Evolutionary conservation across 768 basidiomycete genomes (phyloP), one percentile per base, ranked within the genome.

Genomic region (Dictyophora rubrovolvata): DNA sequence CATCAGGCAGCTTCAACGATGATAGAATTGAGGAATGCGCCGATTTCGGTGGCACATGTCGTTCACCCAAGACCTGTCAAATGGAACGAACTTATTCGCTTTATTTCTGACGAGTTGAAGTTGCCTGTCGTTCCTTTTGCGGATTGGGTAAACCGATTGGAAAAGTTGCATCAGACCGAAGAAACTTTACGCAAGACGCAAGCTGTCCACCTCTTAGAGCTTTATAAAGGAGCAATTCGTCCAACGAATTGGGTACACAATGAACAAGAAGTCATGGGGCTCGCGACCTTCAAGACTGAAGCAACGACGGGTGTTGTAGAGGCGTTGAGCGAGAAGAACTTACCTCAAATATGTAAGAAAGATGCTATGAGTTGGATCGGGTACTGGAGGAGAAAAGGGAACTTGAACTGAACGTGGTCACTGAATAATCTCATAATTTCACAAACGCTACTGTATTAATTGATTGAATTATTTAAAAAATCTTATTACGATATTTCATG

Each of bases 1-100:
- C 49, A 53, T 18, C 12, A 33, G 3, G 49, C 56, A 14, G 48
- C 59, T 72, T 78, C 61, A 59, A 79, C 2, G 65, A 73, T 0
- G 73, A 78, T 60, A 77, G 78, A 9, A 60, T 66, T 6, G 69
- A 72, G 3, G 20, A 8, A 48, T 22, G 59, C 62, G 16, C 62
- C 65, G 7, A 52, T 9, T n/a, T 2, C 42, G 9, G 53, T 66
- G 37, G 49, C 64, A 12, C 66, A 69, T 53, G 60, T 69, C 37
- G 65, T 57, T 9, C 68, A 69, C 51, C 69, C 69, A 1, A 61
- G 61, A 10, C 65, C 67, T 5, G 54, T 66, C 5, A 47, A 59
- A 60, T 77, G 75, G 73, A 59, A 61, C 1, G 53, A 62, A 1
- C 60, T 74, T 36, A 70, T 77, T 5, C 36, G 18, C 0, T 61